Percentiles rank a stretch among this genome's conserved stretches.
phyloP scores from a whole-genome alignment of 257 asterid species.

The Nicotiana undulata region DNA sequence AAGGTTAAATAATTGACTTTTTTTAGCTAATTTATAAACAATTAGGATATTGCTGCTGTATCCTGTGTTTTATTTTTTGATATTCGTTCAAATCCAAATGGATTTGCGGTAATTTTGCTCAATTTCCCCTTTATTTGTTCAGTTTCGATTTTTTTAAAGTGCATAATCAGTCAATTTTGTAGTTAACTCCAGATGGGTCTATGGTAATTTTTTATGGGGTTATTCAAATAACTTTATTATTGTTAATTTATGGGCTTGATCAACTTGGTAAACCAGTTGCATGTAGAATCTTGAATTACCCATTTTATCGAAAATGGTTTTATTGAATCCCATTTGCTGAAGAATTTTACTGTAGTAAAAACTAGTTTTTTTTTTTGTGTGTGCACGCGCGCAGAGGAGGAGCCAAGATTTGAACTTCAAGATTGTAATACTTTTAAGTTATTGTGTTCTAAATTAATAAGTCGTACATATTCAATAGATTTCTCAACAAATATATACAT shows the following conservation, averaged over 20 bases:
- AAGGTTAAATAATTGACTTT: conserved; percentile 29
- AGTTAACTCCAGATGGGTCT: background rate
- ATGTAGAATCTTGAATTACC: background rate
- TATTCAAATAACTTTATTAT: background rate
- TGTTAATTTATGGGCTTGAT: background rate
- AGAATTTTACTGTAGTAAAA: too few relatives aligned
- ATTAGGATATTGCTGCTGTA: background rate
- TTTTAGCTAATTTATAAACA: background rate
- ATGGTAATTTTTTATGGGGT: background rate
- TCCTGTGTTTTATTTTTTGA: background rate
- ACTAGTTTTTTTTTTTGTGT: too few relatives aligned
- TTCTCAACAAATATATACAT: too few relatives aligned
- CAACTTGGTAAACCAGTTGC: background rate
- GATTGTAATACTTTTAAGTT: too few relatives aligned
- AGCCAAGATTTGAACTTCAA: too few relatives aligned
- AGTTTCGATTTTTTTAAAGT: background rate
- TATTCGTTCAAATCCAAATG: background rate
- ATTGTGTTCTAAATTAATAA: too few relatives aligned
- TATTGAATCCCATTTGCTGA: too few relatives aligned
- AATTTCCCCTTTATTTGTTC: background rate
- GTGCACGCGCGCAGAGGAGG: too few relatives aligned
- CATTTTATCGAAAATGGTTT: background rate
- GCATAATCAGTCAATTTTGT: background rate
- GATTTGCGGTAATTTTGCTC: background rate
- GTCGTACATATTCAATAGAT: too few relatives aligned